Evolutionary conservation across 1,139 yeast species (phyloP).

Genomic region (Debaryomycetaceae sp.): DNA sequence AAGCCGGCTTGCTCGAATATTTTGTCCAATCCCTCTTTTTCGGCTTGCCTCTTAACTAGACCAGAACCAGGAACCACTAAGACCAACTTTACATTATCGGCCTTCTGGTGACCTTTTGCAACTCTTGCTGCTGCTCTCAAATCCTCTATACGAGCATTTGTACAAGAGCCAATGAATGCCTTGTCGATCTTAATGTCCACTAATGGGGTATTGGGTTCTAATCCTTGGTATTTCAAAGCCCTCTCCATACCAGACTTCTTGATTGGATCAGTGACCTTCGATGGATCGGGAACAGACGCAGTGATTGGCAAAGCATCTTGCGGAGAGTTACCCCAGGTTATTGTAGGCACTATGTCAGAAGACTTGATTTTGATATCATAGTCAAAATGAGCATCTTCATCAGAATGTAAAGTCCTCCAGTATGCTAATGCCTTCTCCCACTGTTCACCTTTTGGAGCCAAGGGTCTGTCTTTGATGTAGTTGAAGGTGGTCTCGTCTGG

Average conservation of each 20-base stretch:
- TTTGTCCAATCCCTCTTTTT: conserved; percentile 89
- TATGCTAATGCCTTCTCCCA: conserved; percentile 92
- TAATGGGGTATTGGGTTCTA: conserved; percentile 77
- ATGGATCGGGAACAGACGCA: conserved; percentile 87
- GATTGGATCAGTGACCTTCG: conserved; percentile 66
- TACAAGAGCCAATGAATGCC: conserved; percentile 96
- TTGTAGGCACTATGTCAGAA: conserved; percentile 86
- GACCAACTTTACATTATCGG: conserved; percentile 75
- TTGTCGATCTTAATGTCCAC: conserved; percentile 75
- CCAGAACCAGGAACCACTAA: conserved; percentile 98
- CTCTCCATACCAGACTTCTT: conserved; percentile 83
- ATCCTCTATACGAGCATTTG: conserved; percentile 97
- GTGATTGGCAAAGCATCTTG: conserved; percentile 97
- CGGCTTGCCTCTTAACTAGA: conserved; percentile 88
- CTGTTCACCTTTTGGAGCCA: conserved; percentile 88
- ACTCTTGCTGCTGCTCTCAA: conserved; percentile 92
- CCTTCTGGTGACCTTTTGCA: conserved; percentile 86
- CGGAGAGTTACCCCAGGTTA: conserved; percentile 99
- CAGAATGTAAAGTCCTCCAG: conserved; percentile 87
- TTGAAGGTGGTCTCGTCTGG: conserved; percentile 89
- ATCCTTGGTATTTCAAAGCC: conserved; percentile 89
- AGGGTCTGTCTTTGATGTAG: conserved; percentile 88
- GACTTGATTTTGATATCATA: conserved; percentile 79
- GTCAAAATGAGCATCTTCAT: conserved; percentile 87
- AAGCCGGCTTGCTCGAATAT: conserved; percentile 90